phyloP scores from a whole-genome alignment of 1,139 yeast species.

The Geotrichum bryndzae region DNA sequence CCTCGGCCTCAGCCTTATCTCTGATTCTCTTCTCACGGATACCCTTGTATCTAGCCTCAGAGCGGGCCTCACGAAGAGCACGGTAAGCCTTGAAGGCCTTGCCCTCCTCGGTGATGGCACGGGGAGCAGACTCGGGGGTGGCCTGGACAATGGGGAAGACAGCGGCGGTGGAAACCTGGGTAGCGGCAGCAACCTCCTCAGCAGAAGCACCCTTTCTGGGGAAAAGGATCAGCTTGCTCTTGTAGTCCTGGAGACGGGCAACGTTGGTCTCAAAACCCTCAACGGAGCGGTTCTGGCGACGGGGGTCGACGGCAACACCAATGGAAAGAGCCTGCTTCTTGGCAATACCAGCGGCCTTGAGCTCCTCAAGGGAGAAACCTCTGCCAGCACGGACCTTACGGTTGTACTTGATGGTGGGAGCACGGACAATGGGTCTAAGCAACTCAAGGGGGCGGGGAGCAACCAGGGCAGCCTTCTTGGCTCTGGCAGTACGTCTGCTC shows the following conservation, averaged over 20 bases:
- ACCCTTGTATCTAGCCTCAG: conserved; percentile 90
- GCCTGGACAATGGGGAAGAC: conserved; percentile 90
- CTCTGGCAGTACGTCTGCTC: conserved; percentile 93
- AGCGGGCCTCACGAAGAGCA: conserved; percentile 93
- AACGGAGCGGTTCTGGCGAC: conserved; percentile 97
- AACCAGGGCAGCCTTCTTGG: conserved; percentile 85
- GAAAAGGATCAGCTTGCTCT: conserved; percentile 90
- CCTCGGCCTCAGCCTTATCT: conserved; percentile 98
- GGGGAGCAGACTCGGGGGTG: conserved; percentile 66
- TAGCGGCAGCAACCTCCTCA: conserved; percentile 62
- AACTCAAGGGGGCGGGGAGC: conserved; percentile 98
- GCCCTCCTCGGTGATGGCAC: conserved; percentile 89
- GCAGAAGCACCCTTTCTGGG: conserved; percentile 56
- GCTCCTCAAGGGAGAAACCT: conserved; percentile 97
- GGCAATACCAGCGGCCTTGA: conserved; percentile 95
- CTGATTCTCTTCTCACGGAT: conserved; percentile 95
- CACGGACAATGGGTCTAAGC: conserved; percentile 96
- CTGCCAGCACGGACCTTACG: conserved; percentile 99
- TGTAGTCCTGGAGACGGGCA: conserved; percentile 93
- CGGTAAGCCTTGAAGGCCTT: conserved; percentile 65
- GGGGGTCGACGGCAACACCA: conserved; percentile 99
- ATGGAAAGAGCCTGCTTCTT: conserved; percentile 96
- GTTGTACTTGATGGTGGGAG: conserved; percentile 98
- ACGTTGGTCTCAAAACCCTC: conserved; percentile 95
- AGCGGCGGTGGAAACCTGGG: conserved; percentile 69